Conservation (phyloP, 768 basidiomycete genomes). For the Tubosaeta sp. region DNA sequence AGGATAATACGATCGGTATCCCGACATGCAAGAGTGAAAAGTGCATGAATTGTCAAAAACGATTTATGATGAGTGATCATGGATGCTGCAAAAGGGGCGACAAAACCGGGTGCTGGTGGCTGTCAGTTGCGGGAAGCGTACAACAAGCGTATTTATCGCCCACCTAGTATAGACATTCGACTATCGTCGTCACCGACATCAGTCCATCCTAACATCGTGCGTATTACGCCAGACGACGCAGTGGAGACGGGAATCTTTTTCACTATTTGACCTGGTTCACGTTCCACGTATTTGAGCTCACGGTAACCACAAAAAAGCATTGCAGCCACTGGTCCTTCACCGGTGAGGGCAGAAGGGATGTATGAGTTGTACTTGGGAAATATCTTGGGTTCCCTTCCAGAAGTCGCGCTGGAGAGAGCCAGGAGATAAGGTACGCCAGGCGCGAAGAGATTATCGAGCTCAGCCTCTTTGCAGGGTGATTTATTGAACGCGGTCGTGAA, state of each 20-base stretch:
- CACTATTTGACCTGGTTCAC: neutral
- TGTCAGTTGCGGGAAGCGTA: neutral
- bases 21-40: conserved; percentile 7
- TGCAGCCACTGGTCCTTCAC: neutral
- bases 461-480: conserved; percentile 4
- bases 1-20: neutral
- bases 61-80: conserved; percentile 3
- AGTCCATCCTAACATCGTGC: conserved; percentile 1
- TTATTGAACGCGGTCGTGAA: conserved; percentile 5
- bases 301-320: neutral
- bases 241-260: neutral
- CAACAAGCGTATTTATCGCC: neutral
- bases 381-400: conserved; percentile 1
- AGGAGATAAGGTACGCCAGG: conserved; percentile 9
- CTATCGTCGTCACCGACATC: neutral
- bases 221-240: neutral
- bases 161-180: neutral
- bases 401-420: conserved; percentile 6
- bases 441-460: conserved; percentile 9
- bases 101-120: neutral
- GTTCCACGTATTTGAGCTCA: neutral
- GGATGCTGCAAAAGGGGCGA: neutral
- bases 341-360: neutral
- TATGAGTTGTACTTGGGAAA: conserved; percentile 3
- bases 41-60: conserved; percentile 6